Percentiles rank a stretch among this genome's conserved stretches.
phyloP scores from a whole-genome alignment of 352 stramenopile species.

The Phytophthora meadii region DNA sequence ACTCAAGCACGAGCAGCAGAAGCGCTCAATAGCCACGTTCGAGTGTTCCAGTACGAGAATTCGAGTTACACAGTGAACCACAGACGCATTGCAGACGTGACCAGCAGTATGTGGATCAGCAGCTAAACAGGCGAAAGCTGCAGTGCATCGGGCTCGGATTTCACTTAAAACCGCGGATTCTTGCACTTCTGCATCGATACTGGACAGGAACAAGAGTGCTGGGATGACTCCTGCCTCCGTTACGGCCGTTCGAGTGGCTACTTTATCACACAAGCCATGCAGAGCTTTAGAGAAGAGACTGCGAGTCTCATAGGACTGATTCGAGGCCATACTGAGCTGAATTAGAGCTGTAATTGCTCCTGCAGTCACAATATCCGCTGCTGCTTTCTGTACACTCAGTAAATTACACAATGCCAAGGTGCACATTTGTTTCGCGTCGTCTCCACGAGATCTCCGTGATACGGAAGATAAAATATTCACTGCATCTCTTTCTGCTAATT shows the following conservation, averaged over 20 bases:
- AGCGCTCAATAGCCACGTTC: slow-evolving; percentile 69
- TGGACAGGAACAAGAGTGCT: slow-evolving; percentile 64
- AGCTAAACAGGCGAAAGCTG: slow-evolving; percentile 68
- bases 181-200: slow-evolving; percentile 11
- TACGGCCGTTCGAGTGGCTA: slow-evolving; percentile 53
- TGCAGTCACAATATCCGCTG: slow-evolving; percentile 68
- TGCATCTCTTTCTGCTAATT: slow-evolving; percentile 75
- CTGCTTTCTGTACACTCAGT: slow-evolving; percentile 75
- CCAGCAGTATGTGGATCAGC: slow-evolving; percentile 44
- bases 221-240: slow-evolving; percentile 60
- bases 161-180: slow-evolving; percentile 32
- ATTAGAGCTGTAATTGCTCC: slow-evolving; percentile 74
- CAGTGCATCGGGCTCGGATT: slow-evolving; percentile 68
- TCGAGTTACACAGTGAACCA: slow-evolving; percentile 63
- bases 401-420: slow-evolving; percentile 82
- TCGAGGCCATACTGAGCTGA: slow-evolving; percentile 58
- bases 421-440: slow-evolving; percentile 77
- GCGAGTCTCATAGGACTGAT: slow-evolving; percentile 55
- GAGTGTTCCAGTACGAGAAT: slow-evolving; percentile 60
- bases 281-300: slow-evolving; percentile 74
- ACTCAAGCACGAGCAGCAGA: slow-evolving; percentile 77
- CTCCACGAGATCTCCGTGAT: slow-evolving; percentile 39
- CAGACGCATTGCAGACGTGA: slow-evolving; percentile 52
- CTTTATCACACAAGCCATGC: slow-evolving; percentile 69
- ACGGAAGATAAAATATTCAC: slow-evolving; percentile 62